phyloP scores from a whole-genome alignment of 176 grass and related monocot genomes.

The Ananas comosus region DNA sequence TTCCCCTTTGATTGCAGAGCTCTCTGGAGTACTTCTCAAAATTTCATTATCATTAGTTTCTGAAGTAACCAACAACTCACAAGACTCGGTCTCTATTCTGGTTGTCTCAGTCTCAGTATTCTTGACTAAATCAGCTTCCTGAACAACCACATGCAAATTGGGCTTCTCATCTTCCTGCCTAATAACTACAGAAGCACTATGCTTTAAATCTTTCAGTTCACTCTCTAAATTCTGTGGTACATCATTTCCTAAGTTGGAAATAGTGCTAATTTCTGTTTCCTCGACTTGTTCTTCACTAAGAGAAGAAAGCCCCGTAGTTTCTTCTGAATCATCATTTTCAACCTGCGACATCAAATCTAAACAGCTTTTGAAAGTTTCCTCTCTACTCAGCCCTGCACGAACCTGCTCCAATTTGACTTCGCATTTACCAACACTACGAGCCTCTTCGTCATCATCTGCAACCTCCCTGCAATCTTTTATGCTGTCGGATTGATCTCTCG shows the following conservation, averaged over 20 bases:
- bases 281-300: conserved; percentile 24
- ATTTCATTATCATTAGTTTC: conserved; percentile 43
- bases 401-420: conserved; percentile 16
- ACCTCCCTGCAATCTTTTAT: conserved; percentile 20
- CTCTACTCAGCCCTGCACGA: conserved; percentile 39
- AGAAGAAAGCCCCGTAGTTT: conserved; percentile 26
- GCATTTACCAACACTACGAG: conserved; percentile 9
- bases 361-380: conserved; percentile 77
- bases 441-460: conserved; percentile 14
- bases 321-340: conserved; percentile 43
- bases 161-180: conserved; percentile 4
- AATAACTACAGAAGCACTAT: conserved; percentile 18
- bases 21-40: conserved; percentile 40
- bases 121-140: conserved; percentile 10
- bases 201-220: conserved; percentile 21
- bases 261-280: conserved; percentile 28
- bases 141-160: conserved; percentile 1
- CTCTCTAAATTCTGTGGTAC: conserved; percentile 16
- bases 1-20: conserved; percentile 49
- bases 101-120: conserved; percentile 9
- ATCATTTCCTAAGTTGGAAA: conserved; percentile 24
- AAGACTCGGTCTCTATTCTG: background rate
- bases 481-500: conserved; percentile 15
- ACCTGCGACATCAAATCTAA: conserved; percentile 60
- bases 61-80: conserved; percentile 21